Conservation (phyloP, 257 asterid genomes). For the Jacaranda copaia region DNA sequence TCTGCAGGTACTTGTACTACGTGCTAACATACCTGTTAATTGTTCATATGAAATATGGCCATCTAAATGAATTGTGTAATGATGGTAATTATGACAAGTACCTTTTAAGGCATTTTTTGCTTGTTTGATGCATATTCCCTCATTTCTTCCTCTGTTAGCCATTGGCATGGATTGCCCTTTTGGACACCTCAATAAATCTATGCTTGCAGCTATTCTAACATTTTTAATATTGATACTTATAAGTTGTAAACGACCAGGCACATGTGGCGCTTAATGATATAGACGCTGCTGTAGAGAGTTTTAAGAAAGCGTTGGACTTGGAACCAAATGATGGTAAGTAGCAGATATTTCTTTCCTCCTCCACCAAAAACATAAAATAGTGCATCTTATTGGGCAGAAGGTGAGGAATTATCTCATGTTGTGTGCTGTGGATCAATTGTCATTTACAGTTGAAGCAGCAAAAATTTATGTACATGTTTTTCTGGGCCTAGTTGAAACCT, state of each 20-base stretch:
- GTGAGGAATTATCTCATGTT: not conserved
- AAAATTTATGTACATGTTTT: not conserved
- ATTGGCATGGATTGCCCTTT: not conserved
- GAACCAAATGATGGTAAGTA: conserved; percentile 94
- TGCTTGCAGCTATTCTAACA: conserved; percentile 20
- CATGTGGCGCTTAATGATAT: conserved; percentile 89
- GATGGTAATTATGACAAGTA: not conserved
- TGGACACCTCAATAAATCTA: not conserved
- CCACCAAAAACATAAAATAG: too few relatives aligned
- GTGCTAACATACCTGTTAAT: not conserved
- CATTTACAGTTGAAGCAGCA: not conserved
- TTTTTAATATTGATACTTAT: conserved; percentile 35
- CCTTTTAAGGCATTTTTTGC: not conserved
- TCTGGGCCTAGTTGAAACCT: conserved; percentile 10
- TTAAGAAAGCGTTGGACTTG: conserved; percentile 82
- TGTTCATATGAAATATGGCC: conserved; percentile 7
- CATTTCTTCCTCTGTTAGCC: not conserved
- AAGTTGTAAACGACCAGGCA: conserved; percentile 61
- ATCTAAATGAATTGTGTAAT: not conserved
- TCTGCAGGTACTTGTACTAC: not conserved
- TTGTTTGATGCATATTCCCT: conserved; percentile 1
- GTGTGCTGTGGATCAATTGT: not conserved
- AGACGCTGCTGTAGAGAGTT: conserved; percentile 92
- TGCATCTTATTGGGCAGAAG: not conserved
- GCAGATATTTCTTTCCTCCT: not conserved